These are phyloP conservation scores for Draba incana DNA, from an alignment of 345 rosid genomes.

Conservation along the genomic window DNA sequence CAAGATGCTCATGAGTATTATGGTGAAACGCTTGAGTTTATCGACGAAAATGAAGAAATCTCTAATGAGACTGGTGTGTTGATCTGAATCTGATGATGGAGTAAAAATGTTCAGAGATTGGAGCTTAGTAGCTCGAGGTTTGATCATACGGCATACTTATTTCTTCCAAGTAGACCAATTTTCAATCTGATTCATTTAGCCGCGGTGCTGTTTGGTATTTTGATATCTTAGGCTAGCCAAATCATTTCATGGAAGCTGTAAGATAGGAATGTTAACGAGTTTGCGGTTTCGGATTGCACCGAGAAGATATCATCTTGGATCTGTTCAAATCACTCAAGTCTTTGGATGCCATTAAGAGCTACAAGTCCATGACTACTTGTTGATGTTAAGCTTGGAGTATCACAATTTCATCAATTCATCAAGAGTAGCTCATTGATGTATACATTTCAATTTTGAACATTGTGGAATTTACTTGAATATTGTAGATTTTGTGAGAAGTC, in stretches of 20 bases:
- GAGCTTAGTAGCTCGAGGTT: conserved; percentile 5
- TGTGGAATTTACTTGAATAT: background rate
- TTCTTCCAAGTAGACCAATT: background rate
- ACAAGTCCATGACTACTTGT: background rate
- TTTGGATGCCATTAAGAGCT: conserved; percentile 12
- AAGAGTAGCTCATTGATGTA: too few species aligned
- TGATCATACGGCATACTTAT: conserved; percentile 2
- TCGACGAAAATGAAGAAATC: conserved; percentile 44
- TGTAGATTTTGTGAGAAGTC: background rate
- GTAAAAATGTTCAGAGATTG: background rate
- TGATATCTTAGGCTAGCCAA: background rate
- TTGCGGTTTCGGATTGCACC: background rate
- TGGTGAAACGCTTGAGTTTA: conserved; percentile 61
- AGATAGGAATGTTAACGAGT: background rate
- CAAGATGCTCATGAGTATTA: conserved; percentile 62
- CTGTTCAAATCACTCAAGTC: conserved; percentile 7
- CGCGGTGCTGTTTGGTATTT: background rate
- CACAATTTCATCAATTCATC: background rate
- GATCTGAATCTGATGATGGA: conserved; percentile 20
- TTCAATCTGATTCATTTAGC: too few species aligned
- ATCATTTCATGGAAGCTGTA: conserved; percentile 1
- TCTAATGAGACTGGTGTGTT: conserved; percentile 31
- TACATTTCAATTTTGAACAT: background rate
- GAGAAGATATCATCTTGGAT: background rate
- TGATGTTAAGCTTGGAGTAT: background rate